Evolutionary conservation across 2,329 filamentous ascomycete genomes (phyloP).

Genomic region (Aspergillus fumigatiaffinis): DNA sequence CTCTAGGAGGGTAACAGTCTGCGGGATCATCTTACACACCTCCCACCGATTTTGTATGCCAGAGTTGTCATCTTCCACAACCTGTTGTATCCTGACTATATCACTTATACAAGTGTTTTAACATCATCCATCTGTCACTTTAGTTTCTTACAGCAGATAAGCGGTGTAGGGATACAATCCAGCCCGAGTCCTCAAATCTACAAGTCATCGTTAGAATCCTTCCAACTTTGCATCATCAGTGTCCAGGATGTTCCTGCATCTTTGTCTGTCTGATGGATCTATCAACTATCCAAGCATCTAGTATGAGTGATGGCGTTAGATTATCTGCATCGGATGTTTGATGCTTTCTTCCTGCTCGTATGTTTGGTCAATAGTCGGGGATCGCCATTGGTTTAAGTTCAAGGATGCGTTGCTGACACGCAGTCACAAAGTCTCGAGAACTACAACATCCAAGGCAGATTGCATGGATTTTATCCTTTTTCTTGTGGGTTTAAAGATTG

Average conservation of each 20-base stretch:
- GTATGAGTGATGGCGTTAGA: background rate
- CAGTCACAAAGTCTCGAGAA: background rate
- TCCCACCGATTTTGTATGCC: background rate
- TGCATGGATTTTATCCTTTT: background rate
- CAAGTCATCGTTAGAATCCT: background rate
- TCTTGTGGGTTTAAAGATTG: background rate
- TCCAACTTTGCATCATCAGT: background rate
- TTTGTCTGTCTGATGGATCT: background rate
- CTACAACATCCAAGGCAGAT: background rate
- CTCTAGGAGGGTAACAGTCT: background rate
- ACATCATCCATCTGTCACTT: conserved; percentile 1
- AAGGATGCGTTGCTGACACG: background rate
- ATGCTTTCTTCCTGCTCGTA: background rate
- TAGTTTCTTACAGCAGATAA: background rate
- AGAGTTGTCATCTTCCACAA: background rate
- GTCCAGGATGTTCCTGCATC: conserved; percentile 1
- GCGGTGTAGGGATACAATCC: conserved; percentile 3
- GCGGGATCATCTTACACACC: background rate
- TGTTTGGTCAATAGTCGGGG: background rate
- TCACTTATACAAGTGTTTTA: background rate
- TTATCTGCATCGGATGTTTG: conserved; percentile 8
- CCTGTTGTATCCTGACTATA: background rate
- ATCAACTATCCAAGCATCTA: background rate
- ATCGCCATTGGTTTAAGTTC: background rate
- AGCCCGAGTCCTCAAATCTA: background rate